Conservation (phyloP, 1,284 basidiomycete species). For the Sphagnurus paluster region DNA sequence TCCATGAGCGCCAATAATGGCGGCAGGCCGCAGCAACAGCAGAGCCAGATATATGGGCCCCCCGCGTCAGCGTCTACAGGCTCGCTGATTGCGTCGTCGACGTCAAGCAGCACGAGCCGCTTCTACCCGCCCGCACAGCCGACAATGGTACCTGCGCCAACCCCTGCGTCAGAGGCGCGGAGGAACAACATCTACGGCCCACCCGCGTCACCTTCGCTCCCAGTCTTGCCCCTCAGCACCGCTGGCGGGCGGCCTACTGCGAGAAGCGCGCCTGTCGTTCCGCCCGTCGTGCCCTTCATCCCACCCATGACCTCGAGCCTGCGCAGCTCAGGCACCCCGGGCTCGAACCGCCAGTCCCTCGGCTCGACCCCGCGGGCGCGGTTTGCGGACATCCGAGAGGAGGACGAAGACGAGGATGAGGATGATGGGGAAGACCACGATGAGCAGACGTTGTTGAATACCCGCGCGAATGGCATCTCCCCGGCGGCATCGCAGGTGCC, state of each 20-base stretch:
- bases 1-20: too few relatives aligned
- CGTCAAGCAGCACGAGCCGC: too few relatives aligned
- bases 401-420: not conserved
- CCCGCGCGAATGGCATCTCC: not conserved
- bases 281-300: not conserved
- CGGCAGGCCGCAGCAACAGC: too few relatives aligned
- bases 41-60: too few relatives aligned
- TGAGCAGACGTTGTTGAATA: constrained; percentile 5
- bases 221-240: not conserved
- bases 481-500: not conserved
- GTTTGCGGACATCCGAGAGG: not conserved
- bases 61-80: too few relatives aligned
- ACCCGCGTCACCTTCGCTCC: not conserved
- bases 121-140: too few relatives aligned
- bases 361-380: not conserved
- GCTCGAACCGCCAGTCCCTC: not conserved
- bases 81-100: too few relatives aligned
- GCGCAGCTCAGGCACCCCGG: too few relatives aligned
- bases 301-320: not conserved
- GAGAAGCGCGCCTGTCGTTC: not conserved
- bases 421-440: constrained; percentile 3
- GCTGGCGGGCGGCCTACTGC: not conserved
- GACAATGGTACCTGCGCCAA: too few relatives aligned
- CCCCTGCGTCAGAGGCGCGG: not conserved
- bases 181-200: not conserved